Conservation (phyloP, 2,329 filamentous ascomycete genomes). For the Lithohypha guttulata region DNA sequence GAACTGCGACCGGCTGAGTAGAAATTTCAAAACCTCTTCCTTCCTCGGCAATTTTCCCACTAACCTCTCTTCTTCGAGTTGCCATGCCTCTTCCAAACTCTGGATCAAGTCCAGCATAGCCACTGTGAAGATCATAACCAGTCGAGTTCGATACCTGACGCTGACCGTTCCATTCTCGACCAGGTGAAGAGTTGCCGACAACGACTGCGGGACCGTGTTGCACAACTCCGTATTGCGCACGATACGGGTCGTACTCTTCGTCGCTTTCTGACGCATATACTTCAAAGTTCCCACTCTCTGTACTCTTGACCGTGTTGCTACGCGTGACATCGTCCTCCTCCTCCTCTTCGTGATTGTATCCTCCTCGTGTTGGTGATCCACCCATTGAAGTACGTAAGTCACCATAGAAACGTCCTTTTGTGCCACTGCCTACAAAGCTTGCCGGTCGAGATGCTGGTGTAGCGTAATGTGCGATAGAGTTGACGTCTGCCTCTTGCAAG, state of each 20-base stretch:
- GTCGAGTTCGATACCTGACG: constrained; percentile 20
- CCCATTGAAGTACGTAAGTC: constrained; percentile 22
- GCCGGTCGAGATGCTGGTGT: constrained; percentile 16
- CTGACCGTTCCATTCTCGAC: constrained; percentile 13
- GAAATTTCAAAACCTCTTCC: constrained; percentile 25
- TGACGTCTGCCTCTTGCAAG: constrained; percentile 22
- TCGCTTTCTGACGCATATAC: constrained; percentile 16
- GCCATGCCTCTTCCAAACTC: constrained; percentile 30
- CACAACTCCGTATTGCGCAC: constrained; percentile 24
- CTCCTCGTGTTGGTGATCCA: constrained; percentile 7
- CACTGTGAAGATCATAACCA: constrained; percentile 16
- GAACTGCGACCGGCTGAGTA: constrained; percentile 9
- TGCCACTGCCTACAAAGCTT: constrained; percentile 24
- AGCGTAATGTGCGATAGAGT: constrained; percentile 23
- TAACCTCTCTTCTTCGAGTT: constrained; percentile 37
- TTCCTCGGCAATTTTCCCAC: constrained; percentile 38
- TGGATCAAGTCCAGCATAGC: constrained; percentile 21
- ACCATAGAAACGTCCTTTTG: constrained; percentile 31
- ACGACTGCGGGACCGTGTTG: constrained; percentile 33
- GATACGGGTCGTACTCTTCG: constrained; percentile 14
- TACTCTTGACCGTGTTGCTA: constrained; percentile 19
- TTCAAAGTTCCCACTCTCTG: constrained; percentile 19
- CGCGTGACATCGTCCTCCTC: constrained; percentile 14
- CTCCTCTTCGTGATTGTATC: constrained; percentile 7
- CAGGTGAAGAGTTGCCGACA: constrained; percentile 21